Base-by-base conservation (phyloP, 1,284 basidiomycete genomes). In the Gastroboletus turbinatus region DNA sequence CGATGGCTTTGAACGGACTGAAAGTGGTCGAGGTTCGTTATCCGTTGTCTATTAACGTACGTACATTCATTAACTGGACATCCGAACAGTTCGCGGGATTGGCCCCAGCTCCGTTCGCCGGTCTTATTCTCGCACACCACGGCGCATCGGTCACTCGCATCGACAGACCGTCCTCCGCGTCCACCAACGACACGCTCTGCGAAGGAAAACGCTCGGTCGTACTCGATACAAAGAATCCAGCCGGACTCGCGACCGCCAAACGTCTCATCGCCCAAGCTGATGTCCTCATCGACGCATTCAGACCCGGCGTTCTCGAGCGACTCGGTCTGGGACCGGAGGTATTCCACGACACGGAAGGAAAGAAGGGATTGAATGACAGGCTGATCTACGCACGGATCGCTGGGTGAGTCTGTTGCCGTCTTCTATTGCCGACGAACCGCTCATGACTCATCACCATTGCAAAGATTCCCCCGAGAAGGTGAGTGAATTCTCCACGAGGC, bases 301-400 rank as follows among this genome's bases (percentile, higher is more conserved):
- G 92, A 50, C 90, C 92, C 44, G 91, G 91, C 0, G 90, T 94
- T 3, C 78, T 94, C 71, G 92, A 94, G 66, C 79, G 82, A 56
- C 74, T 93, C 21, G 88, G 88, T 4, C 75, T 94, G 13, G 91
- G 90, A 8, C 92, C 92, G 2, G 82, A 88, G 17, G 78, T 88
- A 5, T 89, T 92, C 65, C 72, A 90, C 13, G 83, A 83, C 46
- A 67, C 68, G 47, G 67, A 64, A 4, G 59, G 60, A 5, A 70
- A 72, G 35, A 70, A 74, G 49, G 87, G 87, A 1, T 50, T 82
- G 52, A 90, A 90, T 60, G 72, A 78, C 63, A 78, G 69, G 61
- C 69, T 90, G 3, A 74, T 90, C 21, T 90, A 84, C 70, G 86
- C 85, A 21, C 76, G 88, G 55, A 73, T 90, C 53, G 78, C 78